phyloP scores from a whole-genome alignment of 805 yeast species.

The Saccharomycopsis guyanensis region DNA sequence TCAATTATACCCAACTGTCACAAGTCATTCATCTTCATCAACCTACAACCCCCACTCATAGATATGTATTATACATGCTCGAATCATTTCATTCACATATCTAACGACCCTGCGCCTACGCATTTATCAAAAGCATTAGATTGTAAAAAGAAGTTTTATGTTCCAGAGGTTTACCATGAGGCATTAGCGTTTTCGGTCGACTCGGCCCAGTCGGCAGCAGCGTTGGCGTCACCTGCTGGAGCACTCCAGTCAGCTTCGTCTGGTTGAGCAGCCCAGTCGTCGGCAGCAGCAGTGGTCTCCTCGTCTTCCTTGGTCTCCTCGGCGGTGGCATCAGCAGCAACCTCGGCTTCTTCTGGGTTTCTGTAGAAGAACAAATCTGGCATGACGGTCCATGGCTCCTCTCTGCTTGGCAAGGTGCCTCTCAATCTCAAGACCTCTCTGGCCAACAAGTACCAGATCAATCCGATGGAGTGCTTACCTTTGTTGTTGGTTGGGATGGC shows the following conservation, averaged over 20 bases:
- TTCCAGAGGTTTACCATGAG: slow-evolving; percentile 23
- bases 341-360: slow-evolving; percentile 99
- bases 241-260: slow-evolving; percentile 75
- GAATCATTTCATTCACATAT: no score
- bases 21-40: no score
- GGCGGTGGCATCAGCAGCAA: slow-evolving; percentile 51
- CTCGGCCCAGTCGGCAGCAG: slow-evolving; percentile 57
- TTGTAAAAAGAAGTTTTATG: no score
- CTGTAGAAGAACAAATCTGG: slow-evolving; percentile 99
- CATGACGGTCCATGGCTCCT: slow-evolving; percentile 97
- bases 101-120: no score
- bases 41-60: no score
- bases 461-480: slow-evolving; percentile 99
- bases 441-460: slow-evolving; percentile 98
- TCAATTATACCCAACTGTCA: no score
- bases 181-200: slow-evolving; percentile 30
- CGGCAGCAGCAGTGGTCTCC: slow-evolving; percentile 55
- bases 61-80: no score
- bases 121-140: no score
- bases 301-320: slow-evolving; percentile 54
- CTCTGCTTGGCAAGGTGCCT: slow-evolving; percentile 95
- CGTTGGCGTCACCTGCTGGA: slow-evolving; percentile 52
- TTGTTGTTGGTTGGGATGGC: slow-evolving; percentile 99
- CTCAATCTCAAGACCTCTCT: slow-evolving; percentile 99
- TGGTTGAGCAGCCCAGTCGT: slow-evolving; percentile 63